phyloP scores from a whole-genome alignment of 2,329 filamentous ascomycete genomes.

The Neofusicoccum umdonicola region DNA sequence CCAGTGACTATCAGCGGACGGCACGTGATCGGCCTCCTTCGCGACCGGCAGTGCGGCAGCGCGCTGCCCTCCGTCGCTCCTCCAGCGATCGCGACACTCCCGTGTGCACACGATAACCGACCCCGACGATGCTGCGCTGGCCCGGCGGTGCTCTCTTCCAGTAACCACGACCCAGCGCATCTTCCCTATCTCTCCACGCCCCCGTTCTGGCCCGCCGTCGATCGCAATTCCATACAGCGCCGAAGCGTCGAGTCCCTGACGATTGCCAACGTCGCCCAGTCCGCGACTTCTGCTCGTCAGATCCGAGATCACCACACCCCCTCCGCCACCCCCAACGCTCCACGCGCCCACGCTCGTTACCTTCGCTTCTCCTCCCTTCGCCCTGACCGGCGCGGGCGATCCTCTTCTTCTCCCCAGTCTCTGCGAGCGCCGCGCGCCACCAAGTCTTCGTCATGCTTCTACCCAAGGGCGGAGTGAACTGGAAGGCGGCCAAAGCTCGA shows the following conservation, averaged over 20 bases:
- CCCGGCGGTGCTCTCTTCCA: conserved; percentile 2
- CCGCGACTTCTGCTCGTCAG: neutral
- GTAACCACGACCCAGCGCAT: conserved; percentile 2
- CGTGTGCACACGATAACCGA: neutral
- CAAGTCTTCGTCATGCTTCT: conserved; percentile 66
- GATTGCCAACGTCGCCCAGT: conserved; percentile 4
- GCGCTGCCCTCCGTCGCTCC: conserved; percentile 1
- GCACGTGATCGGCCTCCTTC: conserved; percentile 12
- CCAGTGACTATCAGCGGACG: neutral
- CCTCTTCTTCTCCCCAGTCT: conserved; percentile 17
- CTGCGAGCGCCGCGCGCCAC: conserved; percentile 4
- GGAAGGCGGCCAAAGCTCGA: conserved; percentile 82
- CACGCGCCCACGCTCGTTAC: conserved; percentile 17
- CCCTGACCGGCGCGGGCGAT: conserved; percentile 23
- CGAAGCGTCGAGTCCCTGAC: neutral
- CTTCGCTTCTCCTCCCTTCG: conserved; percentile 15
- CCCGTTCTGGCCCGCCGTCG: neutral
- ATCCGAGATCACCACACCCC: conserved; percentile 10
- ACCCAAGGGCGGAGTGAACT: conserved; percentile 83
- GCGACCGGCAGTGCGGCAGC: neutral
- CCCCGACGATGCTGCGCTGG: conserved; percentile 9
- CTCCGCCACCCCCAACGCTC: conserved; percentile 3
- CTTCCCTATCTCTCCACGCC: neutral
- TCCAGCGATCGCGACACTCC: conserved; percentile 2
- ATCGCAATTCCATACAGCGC: neutral